Base-by-base conservation (phyloP, 805 yeast species). In the Komagataella pastoris region DNA sequence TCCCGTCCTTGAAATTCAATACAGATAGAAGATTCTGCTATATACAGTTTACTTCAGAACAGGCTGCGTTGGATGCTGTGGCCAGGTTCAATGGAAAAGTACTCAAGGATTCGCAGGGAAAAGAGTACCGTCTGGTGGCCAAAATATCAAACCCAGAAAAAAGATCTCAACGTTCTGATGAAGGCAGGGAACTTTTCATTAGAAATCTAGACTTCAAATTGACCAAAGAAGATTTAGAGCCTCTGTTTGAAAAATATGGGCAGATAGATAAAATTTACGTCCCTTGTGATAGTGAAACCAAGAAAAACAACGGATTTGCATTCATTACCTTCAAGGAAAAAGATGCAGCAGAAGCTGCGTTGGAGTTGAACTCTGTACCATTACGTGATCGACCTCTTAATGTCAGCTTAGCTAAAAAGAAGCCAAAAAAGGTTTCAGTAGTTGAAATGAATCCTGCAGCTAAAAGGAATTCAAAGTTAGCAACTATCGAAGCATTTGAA, bases 1-100 rank as follows among this genome's bases (percentile, higher is more conserved):
- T 85, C 40, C 96, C 96, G 0, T 75, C 86, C 0, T 73, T 81
- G 53, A 72, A 71, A 47, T 72, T 66, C 48, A 77, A 77, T 57
- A 61, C 77, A 3, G 73, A 74, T 30, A 71, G 93, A 52, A 63
- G 95, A 30, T 88, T 88, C 60, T 85, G 91, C 55, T 88, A 87
- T 59, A 71, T 85, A 14, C 93, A 85, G 57, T 81, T 66, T 56
- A 51, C 64, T 0, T 59, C 68, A 4, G 51, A 74, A 0, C 67
- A 69, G n/a, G 66, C 65, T 17, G 84, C 86, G 0, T 48, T 60
- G 0, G 50, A 56, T 0, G 83, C 85, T 0, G 66, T 76, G 1
- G 54, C 54, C 0, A 52, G 54, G 1, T 63, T 79, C 8, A 60
- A 83, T 59, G 77, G 72, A 0, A 63, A 57, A 45, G 59, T 55